Conservation (phyloP, 805 yeast species). For the Cyberlindnera americana region DNA sequence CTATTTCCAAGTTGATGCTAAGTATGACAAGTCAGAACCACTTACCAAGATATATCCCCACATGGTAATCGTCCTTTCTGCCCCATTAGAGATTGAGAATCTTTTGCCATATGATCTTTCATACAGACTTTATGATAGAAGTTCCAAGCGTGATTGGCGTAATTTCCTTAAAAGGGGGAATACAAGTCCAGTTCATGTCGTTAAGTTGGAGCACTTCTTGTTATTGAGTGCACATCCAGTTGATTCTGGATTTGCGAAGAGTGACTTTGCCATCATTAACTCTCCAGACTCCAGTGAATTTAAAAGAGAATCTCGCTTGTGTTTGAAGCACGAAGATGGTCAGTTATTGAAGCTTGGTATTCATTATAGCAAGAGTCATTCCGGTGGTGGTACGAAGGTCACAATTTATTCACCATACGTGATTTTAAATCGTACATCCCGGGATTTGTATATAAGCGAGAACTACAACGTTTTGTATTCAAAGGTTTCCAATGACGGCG, state of each 20-base stretch:
- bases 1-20: conserved; percentile 71
- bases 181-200: conserved; percentile 74
- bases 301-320: conserved; percentile 49
- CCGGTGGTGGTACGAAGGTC: conserved; percentile 57
- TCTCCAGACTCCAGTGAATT: conserved; percentile 51
- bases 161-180: conserved; percentile 61
- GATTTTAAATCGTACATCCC: conserved; percentile 75
- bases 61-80: conserved; percentile 68
- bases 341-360: conserved; percentile 63
- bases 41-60: conserved; percentile 78
- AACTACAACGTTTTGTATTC: conserved; percentile 51
- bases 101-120: conserved; percentile 77
- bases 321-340: conserved; percentile 57
- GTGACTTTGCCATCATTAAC: conserved; percentile 71
- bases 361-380: conserved; percentile 52
- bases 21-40: conserved; percentile 62
- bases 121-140: conserved; percentile 75
- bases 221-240: conserved; percentile 67
- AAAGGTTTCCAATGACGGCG: conserved; percentile 30
- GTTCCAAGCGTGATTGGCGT: conserved; percentile 61
- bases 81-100: conserved; percentile 85
- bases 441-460: conserved; percentile 53
- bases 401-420: conserved; percentile 83
- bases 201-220: conserved; percentile 65
- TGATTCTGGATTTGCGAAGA: conserved; percentile 55